Base-by-base conservation (phyloP, 108 stramenopile species). In the Cyclostephanos invisitatus region DNA sequence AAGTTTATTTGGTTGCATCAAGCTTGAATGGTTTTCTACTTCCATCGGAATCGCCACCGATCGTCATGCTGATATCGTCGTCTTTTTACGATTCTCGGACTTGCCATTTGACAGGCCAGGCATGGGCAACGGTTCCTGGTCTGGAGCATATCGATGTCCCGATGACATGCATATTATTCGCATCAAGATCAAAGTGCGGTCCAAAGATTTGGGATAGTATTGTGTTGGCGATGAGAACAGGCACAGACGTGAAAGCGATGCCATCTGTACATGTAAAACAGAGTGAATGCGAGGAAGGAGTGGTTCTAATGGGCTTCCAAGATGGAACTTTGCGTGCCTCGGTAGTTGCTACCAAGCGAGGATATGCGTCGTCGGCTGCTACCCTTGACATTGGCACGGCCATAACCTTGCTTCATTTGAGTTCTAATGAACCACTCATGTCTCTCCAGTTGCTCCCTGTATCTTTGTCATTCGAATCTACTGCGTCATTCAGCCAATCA, bases 241-340 rank as follows among this genome's bases (percentile, higher is more conserved):
- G 42, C 12, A 61, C 44, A 40, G 62, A 51, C 37, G 35, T 38
- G 14, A 47, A 38, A 50, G 56, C 37, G 22, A 20, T 29, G 22
- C 28, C 7, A 27, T 9, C 27, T 7, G 53, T n/a, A n/a, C 0
- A 46, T 46, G 4, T 21, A 14, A 28, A 73, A 28, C 21, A 51
- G 24, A 40, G 36, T n/a, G 49, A n/a, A 28, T 40, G 47, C 25
- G 70, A 78, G 22, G 64, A 64, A 68, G 77, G 77, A 50, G 65
- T 78, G 0, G 64, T 78, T 10, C 50, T 78, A 1, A 78, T 78
- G 70, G 77, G 77, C 12, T 78, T 72, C 54, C 64, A 78, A 67
- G 70, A 78, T 56, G 77, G 77, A 29, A 67, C 77, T 9, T 61
- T 78, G 20, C 50, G 14, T 14, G 65, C 59, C 22, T 67, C 71